Evolutionary conservation across 768 basidiomycete species (phyloP).

Genomic region (Suillus hirtellus): DNA sequence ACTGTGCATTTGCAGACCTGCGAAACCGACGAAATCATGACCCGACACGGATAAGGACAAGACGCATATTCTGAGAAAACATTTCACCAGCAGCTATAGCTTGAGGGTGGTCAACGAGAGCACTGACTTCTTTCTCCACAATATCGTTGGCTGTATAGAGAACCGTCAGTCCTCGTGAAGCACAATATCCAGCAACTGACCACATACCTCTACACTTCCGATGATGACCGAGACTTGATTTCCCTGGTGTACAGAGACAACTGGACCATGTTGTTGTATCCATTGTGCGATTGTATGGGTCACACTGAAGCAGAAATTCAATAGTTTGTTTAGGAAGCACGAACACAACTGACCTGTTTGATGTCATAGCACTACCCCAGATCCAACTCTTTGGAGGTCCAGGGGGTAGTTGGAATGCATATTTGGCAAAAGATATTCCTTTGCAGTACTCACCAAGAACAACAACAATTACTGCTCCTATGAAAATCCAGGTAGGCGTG

Average conservation of each 20-base stretch:
- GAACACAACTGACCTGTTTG: background rate
- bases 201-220: constrained; percentile 22
- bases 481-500: background rate
- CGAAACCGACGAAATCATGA: constrained; percentile 56
- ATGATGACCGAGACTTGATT: constrained; percentile 28
- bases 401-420: constrained; percentile 18
- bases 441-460: constrained; percentile 4
- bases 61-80: constrained; percentile 54
- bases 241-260: constrained; percentile 27
- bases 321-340: background rate
- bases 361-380: constrained; percentile 19
- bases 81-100: constrained; percentile 54
- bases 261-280: constrained; percentile 28
- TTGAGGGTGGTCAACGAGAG: constrained; percentile 46
- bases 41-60: constrained; percentile 48
- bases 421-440: background rate
- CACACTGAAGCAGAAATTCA: constrained; percentile 9
- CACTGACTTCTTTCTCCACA: constrained; percentile 56
- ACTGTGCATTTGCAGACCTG: constrained; percentile 51
- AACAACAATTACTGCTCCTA: background rate
- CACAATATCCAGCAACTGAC: constrained; percentile 16
- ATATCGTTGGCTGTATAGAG: constrained; percentile 50
- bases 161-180: constrained; percentile 6
- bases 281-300: constrained; percentile 37
- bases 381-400: constrained; percentile 20